Evolutionary conservation across 345 rosid species (phyloP).

Genomic region (Nephelium lappaceum): DNA sequence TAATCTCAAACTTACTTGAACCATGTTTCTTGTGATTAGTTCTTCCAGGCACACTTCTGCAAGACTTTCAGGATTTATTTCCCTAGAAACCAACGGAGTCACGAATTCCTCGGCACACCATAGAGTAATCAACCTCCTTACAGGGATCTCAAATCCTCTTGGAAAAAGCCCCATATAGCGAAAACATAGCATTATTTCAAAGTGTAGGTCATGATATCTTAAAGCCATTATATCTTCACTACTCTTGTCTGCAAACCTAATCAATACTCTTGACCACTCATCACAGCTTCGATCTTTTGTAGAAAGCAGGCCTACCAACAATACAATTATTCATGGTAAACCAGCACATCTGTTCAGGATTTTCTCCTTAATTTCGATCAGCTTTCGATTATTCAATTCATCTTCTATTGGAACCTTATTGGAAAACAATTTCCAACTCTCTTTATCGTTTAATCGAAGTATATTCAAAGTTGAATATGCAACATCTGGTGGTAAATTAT

Average conservation of each 20-base stretch:
- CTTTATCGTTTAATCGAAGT: not conserved
- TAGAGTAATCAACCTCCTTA: too few relatives aligned
- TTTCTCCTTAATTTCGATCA: not conserved
- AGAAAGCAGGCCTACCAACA: not conserved
- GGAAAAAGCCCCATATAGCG: conserved; percentile 43
- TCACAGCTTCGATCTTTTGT: not conserved
- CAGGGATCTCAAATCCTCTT: not conserved
- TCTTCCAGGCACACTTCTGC: conserved; percentile 20
- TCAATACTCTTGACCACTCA: not conserved
- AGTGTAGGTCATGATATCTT: conserved; percentile 23
- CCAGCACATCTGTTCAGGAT: not conserved
- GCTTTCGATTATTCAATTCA: not conserved
- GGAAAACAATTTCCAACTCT: not conserved
- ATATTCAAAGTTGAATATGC: not conserved
- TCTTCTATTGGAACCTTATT: not conserved
- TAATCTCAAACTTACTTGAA: conserved; percentile 36
- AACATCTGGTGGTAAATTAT: not conserved
- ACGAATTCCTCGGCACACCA: conserved; percentile 21
- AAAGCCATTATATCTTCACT: conserved; percentile 18
- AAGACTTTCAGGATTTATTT: conserved; percentile 16
- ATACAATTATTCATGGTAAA: not conserved
- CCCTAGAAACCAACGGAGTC: not conserved
- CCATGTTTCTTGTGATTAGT: conserved; percentile 26
- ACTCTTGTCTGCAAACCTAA: not conserved
- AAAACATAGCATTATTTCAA: conserved; percentile 25